Percentiles rank a stretch among this genome's conserved stretches.
phyloP scores from a whole-genome alignment of 78 protist species.

The Capsaspora owczarzaki region DNA sequence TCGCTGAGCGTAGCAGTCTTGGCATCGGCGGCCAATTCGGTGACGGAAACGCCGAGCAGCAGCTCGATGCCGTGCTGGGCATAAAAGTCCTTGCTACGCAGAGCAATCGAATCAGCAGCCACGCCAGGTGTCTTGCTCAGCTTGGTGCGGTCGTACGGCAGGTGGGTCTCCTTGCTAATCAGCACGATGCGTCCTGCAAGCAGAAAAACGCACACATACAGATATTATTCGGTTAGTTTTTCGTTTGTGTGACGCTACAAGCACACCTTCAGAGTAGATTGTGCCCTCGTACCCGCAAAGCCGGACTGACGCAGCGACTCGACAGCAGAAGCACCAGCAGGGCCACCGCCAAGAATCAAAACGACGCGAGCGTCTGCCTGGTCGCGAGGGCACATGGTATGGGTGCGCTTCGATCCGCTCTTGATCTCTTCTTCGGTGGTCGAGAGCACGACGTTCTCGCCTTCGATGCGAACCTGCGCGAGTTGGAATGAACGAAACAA shows the following conservation, averaged over 20 bases:
- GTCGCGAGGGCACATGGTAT: not conserved
- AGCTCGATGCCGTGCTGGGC: not conserved
- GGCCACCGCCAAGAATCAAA: conserved; percentile 19
- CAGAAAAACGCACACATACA: not conserved
- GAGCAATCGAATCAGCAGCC: not conserved
- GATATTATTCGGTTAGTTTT: too few species aligned
- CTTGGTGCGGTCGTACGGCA: conserved; percentile 25
- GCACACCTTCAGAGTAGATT: too few species aligned
- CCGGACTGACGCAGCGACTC: conserved; percentile 12
- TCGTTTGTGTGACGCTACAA: too few species aligned
- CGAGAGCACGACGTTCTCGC: not conserved
- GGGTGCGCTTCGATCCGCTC: not conserved
- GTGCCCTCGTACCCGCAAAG: conserved; percentile 7
- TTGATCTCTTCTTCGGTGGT: not conserved
- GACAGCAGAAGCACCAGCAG: not conserved
- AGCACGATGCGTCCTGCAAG: not conserved
- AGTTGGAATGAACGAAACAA: too few species aligned
- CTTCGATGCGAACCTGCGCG: not conserved
- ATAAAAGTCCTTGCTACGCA: not conserved
- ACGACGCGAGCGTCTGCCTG: not conserved
- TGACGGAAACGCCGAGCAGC: not conserved
- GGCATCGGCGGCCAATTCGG: not conserved
- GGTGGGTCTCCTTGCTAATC: conserved; percentile 1
- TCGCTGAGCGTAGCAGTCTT: not conserved
- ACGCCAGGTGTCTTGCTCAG: conserved; percentile 5